A percentile compares a stretch with the other conserved stretches of the same genome.
Evolutionary conservation across 164 flowering plant species (phyloP).

Genomic region (Euptelea pleiosperma): DNA sequence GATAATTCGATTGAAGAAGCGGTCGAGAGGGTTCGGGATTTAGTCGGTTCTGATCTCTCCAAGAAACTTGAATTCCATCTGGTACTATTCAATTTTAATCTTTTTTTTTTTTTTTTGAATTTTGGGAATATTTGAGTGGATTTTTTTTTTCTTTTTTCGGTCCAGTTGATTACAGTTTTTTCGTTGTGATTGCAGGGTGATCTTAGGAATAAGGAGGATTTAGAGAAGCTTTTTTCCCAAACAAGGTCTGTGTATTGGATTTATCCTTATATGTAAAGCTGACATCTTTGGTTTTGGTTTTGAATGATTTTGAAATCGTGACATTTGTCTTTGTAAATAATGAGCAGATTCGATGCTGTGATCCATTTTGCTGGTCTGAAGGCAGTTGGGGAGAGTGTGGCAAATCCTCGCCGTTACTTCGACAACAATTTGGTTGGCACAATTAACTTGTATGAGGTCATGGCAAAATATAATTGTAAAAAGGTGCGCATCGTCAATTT

Average conservation of each 20-base stretch:
- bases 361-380: conserved; percentile 96
- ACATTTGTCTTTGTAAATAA: background rate
- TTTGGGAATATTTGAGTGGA: background rate
- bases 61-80: conserved; percentile 50
- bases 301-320: background rate
- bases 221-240: conserved; percentile 71
- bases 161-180: conserved; percentile 3
- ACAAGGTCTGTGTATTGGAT: conserved; percentile 42
- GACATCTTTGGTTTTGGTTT: background rate
- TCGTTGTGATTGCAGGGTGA: conserved; percentile 50
- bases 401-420: conserved; percentile 64
- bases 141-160: background rate
- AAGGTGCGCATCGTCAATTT: conserved; percentile 42
- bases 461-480: conserved; percentile 82
- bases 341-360: conserved; percentile 83
- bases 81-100: conserved; percentile 11
- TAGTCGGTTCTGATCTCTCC: conserved; percentile 63
- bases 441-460: conserved; percentile 62
- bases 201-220: conserved; percentile 72
- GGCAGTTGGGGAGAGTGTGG: conserved; percentile 96
- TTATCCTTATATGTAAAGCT: background rate
- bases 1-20: conserved; percentile 71
- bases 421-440: conserved; percentile 87
- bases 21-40: conserved; percentile 49
- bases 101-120: background rate